phyloP scores from a whole-genome alignment of 1,284 basidiomycete species.

The Lentinula novae-zelandiae region DNA sequence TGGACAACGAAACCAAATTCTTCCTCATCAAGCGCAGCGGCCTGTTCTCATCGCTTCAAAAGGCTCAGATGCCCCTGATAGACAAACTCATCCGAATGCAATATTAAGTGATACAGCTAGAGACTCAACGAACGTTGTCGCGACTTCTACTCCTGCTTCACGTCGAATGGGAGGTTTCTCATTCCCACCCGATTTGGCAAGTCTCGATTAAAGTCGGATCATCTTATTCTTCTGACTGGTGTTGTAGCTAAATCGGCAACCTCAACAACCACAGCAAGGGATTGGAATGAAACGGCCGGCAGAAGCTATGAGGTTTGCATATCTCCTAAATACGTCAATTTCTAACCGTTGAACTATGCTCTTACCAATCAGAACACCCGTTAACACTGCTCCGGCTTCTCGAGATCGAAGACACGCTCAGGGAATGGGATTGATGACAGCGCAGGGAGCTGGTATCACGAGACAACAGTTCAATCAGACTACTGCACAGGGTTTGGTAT shows the following conservation, averaged over 20 bases:
- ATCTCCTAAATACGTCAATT: neutral
- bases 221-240: neutral
- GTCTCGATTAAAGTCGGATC: neutral
- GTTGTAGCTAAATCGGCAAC: neutral
- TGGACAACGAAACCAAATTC: neutral
- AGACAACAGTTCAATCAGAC: constrained; percentile 9
- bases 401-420: constrained; percentile 19
- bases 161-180: constrained; percentile 12
- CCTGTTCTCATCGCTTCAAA: neutral
- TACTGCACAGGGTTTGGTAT: constrained; percentile 34
- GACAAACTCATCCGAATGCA: neutral
- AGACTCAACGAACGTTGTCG: neutral
- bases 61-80: neutral
- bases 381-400: neutral
- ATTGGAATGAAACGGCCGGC: constrained; percentile 13
- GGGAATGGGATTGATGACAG: constrained; percentile 45
- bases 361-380: neutral
- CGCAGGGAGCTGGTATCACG: constrained; percentile 9
- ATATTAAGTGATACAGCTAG: neutral
- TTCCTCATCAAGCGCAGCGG: neutral
- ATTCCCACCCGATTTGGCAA: constrained; percentile 12
- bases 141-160: constrained; percentile 2
- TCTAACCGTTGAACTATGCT: neutral
- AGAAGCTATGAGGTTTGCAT: constrained; percentile 12
- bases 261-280: constrained; percentile 2